These are phyloP conservation scores for Ceratocystis huliohia DNA, from an alignment of 2,329 filamentous ascomycete species.

Conservation along the genomic window DNA sequence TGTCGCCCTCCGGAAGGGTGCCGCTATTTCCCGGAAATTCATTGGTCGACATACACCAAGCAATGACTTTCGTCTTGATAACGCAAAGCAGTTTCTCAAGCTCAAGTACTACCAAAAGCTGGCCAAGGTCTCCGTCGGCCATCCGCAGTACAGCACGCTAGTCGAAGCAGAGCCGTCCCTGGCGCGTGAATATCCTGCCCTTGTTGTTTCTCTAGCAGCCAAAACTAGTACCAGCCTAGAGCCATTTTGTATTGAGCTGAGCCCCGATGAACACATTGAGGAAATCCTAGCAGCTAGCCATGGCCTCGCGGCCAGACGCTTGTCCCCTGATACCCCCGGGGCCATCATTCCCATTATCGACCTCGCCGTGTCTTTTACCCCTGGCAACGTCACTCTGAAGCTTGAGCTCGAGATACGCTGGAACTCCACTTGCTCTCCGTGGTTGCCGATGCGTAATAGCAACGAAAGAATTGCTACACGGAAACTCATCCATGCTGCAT, in stretches of 20 bases:
- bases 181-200: not conserved
- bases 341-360: not conserved
- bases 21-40: not conserved
- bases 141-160: not conserved
- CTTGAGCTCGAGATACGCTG: conserved; percentile 32
- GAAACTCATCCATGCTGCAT: conserved; percentile 25
- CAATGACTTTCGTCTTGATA: not conserved
- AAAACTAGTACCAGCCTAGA: not conserved
- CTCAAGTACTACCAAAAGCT: not conserved
- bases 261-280: not conserved
- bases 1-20: not conserved
- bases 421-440: conserved; percentile 31
- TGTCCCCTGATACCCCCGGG: not conserved
- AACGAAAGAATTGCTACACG: conserved; percentile 28
- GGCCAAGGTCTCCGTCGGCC: not conserved
- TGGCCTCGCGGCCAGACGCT: not conserved
- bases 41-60: not conserved
- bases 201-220: not conserved
- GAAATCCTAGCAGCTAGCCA: not conserved
- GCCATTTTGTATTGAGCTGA: not conserved
- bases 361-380: not conserved
- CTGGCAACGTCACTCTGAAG: conserved; percentile 22
- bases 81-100: not conserved
- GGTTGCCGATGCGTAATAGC: conserved; percentile 25
- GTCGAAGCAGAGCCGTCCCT: not conserved